Percentiles rank a stretch among this genome's conserved stretches.
Conservation (phyloP, 2,329 filamentous ascomycete genomes). For the Colletotrichum filicis region DNA sequence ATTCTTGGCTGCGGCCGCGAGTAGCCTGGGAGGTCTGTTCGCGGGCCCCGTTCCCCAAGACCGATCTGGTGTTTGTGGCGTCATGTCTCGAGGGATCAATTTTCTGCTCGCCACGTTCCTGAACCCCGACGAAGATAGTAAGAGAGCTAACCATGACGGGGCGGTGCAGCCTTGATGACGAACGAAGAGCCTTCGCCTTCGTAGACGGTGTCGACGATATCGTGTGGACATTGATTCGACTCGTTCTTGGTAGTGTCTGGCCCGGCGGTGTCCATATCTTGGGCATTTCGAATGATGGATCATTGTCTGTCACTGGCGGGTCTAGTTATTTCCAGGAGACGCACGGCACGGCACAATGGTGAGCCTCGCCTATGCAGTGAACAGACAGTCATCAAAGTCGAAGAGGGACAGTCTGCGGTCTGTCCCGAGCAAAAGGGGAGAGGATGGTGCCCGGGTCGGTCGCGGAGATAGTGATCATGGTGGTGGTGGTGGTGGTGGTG, state of each 20-base stretch:
- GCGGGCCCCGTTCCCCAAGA: constrained; percentile 15
- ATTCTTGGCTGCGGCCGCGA: not conserved
- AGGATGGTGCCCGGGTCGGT: not conserved
- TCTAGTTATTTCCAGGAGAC: not conserved
- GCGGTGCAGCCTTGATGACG: not conserved
- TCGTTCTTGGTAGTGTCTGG: not conserved
- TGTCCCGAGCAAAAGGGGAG: not conserved
- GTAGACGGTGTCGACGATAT: not conserved
- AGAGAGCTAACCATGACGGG: constrained; percentile 9
- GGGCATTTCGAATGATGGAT: not conserved
- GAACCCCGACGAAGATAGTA: not conserved
- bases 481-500: not conserved
- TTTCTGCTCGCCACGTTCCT: constrained; percentile 28
- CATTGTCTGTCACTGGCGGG: not conserved
- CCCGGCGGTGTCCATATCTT: not conserved
- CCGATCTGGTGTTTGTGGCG: constrained; percentile 10
- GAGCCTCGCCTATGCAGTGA: not conserved
- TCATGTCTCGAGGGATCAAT: not conserved
- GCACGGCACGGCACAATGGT: not conserved
- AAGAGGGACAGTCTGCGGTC: not conserved
- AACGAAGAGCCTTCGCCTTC: not conserved
- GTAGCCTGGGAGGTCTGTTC: constrained; percentile 8
- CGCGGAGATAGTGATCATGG: too few relatives aligned
- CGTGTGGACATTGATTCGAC: not conserved
- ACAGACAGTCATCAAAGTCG: not conserved